Conservation (phyloP, 1,284 basidiomycete species). For the Papiliotrema flavescens region DNA sequence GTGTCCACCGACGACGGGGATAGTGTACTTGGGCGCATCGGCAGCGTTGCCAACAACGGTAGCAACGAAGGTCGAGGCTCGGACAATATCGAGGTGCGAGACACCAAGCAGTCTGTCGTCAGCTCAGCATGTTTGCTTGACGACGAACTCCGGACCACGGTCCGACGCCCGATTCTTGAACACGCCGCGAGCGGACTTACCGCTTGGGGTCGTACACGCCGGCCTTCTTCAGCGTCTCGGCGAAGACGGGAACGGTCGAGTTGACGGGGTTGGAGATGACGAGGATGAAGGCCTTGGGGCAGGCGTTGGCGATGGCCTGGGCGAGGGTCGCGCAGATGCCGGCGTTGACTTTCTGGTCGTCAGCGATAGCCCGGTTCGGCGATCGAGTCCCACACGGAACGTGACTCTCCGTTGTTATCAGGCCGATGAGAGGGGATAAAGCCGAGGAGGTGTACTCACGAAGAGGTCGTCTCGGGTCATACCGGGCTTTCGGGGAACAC, state of each 20-base stretch:
- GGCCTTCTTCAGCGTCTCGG: slow-evolving; percentile 85
- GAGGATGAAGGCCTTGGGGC: slow-evolving; percentile 85
- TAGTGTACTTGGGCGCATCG: slow-evolving; percentile 58
- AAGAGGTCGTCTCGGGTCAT: slow-evolving; percentile 92
- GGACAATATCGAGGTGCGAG: slow-evolving; percentile 95
- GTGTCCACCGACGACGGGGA: slow-evolving; percentile 95
- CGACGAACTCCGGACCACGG: background rate
- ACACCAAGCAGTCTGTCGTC: slow-evolving; percentile 62
- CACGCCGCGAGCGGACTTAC: slow-evolving; percentile 29
- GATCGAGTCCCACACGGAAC: too few species aligned
- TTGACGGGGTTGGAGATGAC: slow-evolving; percentile 89
- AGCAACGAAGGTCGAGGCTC: slow-evolving; percentile 86
- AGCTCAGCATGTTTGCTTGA: background rate
- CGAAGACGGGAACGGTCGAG: slow-evolving; percentile 94
- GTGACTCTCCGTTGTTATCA: too few species aligned
- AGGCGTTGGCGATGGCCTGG: slow-evolving; percentile 75
- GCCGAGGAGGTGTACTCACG: slow-evolving; percentile 58
- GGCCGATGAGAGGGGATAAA: background rate
- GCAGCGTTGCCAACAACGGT: slow-evolving; percentile 66
- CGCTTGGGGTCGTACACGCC: slow-evolving; percentile 85
- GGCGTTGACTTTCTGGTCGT: slow-evolving; percentile 46
- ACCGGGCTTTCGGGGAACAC: slow-evolving; percentile 86
- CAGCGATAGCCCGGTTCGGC: slow-evolving; percentile 1
- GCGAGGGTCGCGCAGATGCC: slow-evolving; percentile 89
- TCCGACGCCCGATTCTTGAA: background rate